Evolutionary conservation across 176 grass and related monocot species (phyloP), one percentile per base, ranked within the genome.

Genomic region (Panicum miliaceum): DNA sequence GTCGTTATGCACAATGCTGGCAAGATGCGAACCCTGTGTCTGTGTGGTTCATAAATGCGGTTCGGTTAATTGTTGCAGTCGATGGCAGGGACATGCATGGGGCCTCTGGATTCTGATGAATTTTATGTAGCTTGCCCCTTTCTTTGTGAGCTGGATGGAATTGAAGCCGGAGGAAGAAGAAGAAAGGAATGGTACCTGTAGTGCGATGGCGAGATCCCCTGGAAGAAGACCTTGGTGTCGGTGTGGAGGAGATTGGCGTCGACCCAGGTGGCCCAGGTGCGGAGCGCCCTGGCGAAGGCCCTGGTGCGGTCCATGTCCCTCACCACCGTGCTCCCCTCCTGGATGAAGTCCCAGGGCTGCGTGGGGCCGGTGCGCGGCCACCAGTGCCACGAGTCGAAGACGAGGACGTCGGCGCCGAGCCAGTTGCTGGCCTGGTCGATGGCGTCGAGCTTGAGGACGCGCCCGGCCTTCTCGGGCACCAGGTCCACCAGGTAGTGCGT

Each of bases 371-470:
- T 61, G 53, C 79, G 84, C n/a, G 92, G 75, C 95, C 96, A 98
- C 96, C 96, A 98, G 83, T 97, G 95, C 92, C 92, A 91, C 0
- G 92, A 88, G 84, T 97, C 91, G 92, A 97, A 97, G 86, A 98
- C 84, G 68, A 98, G 88, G 15, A 95, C 89, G 34, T 98, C 91
- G 32, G 90, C 89, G 47, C 18, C 76, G 43, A 90, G 82, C 96
- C 96, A 98, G 20, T 56, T 64, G 54, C 43, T 40, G 0, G 46
- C 87, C 6, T 78, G 56, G 9, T 88, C 53, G 72, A 98, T 93
- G 26, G 73, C 1, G 83, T 98, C 91, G 12, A 98, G 91, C 84
- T 90, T 91, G 9, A 98, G 91, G 3, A 98, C 54, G 1, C 96
- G 92, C 0, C 96, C 96, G 58, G 76, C 58, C 59, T 70, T 85